Base-by-base conservation (phyloP, 2,329 filamentous ascomycete species). In the Exophiala sp. region DNA sequence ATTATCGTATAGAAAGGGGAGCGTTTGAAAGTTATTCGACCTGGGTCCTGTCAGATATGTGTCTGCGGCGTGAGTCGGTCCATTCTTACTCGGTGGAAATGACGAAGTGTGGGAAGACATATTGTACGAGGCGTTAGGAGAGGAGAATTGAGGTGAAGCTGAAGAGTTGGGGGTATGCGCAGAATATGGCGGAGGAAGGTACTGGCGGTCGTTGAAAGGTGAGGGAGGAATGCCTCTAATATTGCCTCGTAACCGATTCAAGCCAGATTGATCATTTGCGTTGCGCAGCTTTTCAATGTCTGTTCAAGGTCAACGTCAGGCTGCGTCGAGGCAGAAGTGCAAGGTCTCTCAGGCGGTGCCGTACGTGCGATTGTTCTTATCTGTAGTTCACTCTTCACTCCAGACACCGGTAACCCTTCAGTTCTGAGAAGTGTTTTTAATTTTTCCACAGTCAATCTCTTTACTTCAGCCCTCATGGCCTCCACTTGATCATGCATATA, bases 1-100 rank as follows among this genome's bases (percentile, higher is more conserved):
- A 85, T 68, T 32, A 92, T 77, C 9, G 82, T 81, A 66, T 92
- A 96, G 70, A 96, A 99, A 0, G 94, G 92, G 65, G 90, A 96
- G 3, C 83, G 70, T 65, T 89, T 92, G 74, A 88, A 88, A 45
- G 71, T 72, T 44, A 82, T 69, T 43, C 69, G 71, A 51, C 70
- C 75, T 76, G 59, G 32, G 57, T 42, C 24, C 20, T 40, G 55
- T 63, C 53, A 63, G 59, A 50, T 10, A 42, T 39, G 16, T 33
- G 44, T 44, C 40, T 49, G 35, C 9, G n/a, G 20, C 29, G 32
- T 10, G 6, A 44, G 29, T 11, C 14, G 7, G 21, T n/a, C 20
- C n/a, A 32, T 12, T 48, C 58, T 47, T 54, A 62, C 60, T 47
- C 3, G 54, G 21, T 32, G 42, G 16, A 42, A 46, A 52, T 3